A percentile compares a stretch with the other conserved stretches of the same genome.
These are phyloP conservation scores for Mortierella hygrophila DNA, from an alignment of 192 early-diverging fungal genomes.

Conservation along the genomic window DNA sequence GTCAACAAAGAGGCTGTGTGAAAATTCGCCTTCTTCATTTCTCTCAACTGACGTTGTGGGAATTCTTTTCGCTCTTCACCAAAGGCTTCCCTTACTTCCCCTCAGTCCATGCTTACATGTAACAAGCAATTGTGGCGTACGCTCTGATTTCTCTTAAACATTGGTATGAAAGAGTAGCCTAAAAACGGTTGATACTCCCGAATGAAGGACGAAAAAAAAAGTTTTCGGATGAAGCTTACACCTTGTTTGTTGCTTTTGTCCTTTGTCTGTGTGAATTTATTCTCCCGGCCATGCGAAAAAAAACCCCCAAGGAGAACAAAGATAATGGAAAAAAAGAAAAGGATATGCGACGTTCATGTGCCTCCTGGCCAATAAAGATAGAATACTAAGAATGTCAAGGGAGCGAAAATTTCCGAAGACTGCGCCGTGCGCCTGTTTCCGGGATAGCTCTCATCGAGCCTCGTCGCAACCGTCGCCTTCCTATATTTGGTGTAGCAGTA, in stretches of 20 bases:
- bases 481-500: background rate
- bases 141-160: too few species aligned
- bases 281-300: background rate
- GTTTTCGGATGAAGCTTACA: background rate
- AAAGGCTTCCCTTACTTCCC: too few species aligned
- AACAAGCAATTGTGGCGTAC: too few species aligned
- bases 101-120: too few species aligned
- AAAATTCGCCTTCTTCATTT: too few species aligned
- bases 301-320: background rate
- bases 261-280: background rate
- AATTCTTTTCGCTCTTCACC: too few species aligned
- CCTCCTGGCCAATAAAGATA: background rate
- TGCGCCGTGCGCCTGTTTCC: slow-evolving; percentile 8
- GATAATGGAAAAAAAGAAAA: background rate
- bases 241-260: background rate
- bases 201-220: too few species aligned
- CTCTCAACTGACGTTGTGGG: too few species aligned
- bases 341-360: background rate
- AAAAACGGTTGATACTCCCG: too few species aligned
- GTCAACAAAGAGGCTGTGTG: too few species aligned
- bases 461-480: background rate
- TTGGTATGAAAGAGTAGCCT: too few species aligned
- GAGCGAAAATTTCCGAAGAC: background rate
- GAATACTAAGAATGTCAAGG: background rate
- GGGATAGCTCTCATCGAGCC: background rate